Evolutionary conservation across 1,139 yeast species (phyloP), one percentile per base, ranked within the genome.

Genomic region (Diutina mesorugosa): DNA sequence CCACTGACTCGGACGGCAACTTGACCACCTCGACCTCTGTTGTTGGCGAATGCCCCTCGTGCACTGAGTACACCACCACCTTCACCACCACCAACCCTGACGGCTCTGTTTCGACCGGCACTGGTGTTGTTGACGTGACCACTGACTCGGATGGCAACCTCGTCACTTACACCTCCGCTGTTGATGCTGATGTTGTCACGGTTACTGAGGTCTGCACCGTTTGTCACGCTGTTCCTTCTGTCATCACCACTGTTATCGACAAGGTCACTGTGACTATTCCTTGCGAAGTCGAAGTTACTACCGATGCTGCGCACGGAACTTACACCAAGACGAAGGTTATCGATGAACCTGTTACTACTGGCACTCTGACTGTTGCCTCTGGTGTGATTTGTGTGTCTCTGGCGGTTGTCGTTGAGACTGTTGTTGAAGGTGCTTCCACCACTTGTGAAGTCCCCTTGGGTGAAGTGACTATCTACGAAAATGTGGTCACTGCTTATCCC

Each of bases 91-190:
- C 52, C 14, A 32, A n/a, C 26, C 4, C 52, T 14, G 41, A 48
- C n/a, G 52, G 52, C 16, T 8, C 10, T 5, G 38, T 32, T 4
- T 26, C 41, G 10, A 48, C 52, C 16, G 52, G 41, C 7, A 26
- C 52, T n/a, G 52, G 52, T 48, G 41, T 48, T 14, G 52, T 48
- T 48, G 52, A 48, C 16, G 45, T 41, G n/a, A 41, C 45, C n/a
- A 41, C 45, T 4, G 45, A 41, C n/a, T 9, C 45, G n/a, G 6
- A 41, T 18, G 45, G 45, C 16, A 14, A 12, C 45, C 16, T 41
- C 7, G 45, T 41, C 45, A 41, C 45, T 14, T 10, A 12, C n/a
- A 41, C 45, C 2, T 41, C 45, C n/a, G 6, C 45, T 14, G 10
- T 30, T 2, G 45, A 7, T 8, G 35, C 35, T 30, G 35, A 30